Evolutionary conservation across 352 stramenopile species (phyloP).

Genomic region (Phytopythium chamaehyphon): DNA sequence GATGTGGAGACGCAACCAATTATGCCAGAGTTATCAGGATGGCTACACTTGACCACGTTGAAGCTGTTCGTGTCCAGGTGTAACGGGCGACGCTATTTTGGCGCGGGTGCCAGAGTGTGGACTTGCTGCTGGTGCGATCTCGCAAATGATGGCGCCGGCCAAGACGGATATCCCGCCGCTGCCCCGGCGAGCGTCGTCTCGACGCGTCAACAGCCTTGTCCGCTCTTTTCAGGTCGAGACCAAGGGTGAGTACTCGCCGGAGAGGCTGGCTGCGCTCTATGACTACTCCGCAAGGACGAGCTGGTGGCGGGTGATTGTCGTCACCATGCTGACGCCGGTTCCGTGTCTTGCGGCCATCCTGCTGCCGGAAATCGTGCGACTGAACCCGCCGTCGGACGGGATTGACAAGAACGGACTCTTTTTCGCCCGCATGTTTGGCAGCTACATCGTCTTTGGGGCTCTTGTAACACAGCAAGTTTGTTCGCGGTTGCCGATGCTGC

Average conservation of each 20-base stretch:
- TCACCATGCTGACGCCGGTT: conserved; percentile 9
- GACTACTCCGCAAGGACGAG: conserved; percentile 5
- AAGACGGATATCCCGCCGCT: no score
- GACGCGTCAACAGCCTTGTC: background rate
- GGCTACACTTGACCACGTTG: no score
- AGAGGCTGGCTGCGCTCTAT: conserved; percentile 3
- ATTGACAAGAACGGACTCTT: conserved; percentile 14
- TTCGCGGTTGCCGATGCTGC: conserved; percentile 7
- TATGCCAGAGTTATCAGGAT: no score
- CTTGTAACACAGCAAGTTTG: conserved; percentile 14
- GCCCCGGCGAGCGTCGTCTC: background rate
- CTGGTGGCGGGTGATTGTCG: conserved; percentile 2
- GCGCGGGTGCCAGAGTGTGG: no score
- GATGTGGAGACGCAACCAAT: no score
- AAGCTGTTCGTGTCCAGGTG: no score
- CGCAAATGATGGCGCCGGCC: no score
- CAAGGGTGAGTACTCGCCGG: conserved; percentile 9
- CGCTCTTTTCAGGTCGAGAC: conserved; percentile 10
- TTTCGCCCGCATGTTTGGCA: conserved; percentile 14
- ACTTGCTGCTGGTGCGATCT: no score
- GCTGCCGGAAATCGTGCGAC: conserved; percentile 8
- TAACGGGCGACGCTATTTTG: no score
- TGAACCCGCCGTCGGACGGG: conserved; percentile 11
- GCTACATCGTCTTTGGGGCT: conserved; percentile 14
- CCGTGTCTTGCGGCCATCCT: conserved; percentile 11